Evolutionary conservation across 139 green algal species (phyloP), one percentile per base, ranked within the genome.

Genomic region (Pleodorina starrii): DNA sequence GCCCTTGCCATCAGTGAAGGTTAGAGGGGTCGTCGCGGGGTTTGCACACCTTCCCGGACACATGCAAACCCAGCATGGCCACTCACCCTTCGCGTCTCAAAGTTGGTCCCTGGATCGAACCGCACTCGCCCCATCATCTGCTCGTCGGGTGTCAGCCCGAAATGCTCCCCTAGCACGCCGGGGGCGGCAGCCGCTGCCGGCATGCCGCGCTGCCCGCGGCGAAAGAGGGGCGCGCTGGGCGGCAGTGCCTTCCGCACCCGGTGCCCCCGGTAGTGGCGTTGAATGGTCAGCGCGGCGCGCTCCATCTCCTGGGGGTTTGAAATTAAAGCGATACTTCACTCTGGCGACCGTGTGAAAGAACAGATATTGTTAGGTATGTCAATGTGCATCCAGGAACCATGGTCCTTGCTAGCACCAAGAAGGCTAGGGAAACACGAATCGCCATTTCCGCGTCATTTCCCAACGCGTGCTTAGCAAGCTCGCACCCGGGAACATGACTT

Each of bases 231-330:
- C 4, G 71, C 71, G 25, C 38, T 38, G 10, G 68, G 71, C 38
- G 85, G 57, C 36, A 85, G 38, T 35, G 76, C 21, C 48, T 86
- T 82, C 21, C 89, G 85, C 40, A 74, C 54, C 0, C 48, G 85
- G 48, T 90, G 73, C 7, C 91, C 89, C 2, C 91, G 68, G 72
- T 87, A 94, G 79, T 76, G 44, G 32, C 46, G 44, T 85, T 94
- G 91, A 66, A 94, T 94, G 23, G 83, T 54, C 0, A 25, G 23
- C 11, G 89, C 91, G 7, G 85, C 89, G 29, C 86, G 73, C n/a
- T 94, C 86, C 35, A 12, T 11, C 32, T 85, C 84, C 84, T 89
- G 84, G 54, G n/a, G n/a, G n/a, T n/a, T n/a, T n/a, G n/a, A n/a
- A n/a, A n/a, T n/a, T n/a, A n/a, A n/a, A n/a, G n/a, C n/a, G n/a